Conservation (phyloP, 805 yeast species). For the Metschnikowia similis region DNA sequence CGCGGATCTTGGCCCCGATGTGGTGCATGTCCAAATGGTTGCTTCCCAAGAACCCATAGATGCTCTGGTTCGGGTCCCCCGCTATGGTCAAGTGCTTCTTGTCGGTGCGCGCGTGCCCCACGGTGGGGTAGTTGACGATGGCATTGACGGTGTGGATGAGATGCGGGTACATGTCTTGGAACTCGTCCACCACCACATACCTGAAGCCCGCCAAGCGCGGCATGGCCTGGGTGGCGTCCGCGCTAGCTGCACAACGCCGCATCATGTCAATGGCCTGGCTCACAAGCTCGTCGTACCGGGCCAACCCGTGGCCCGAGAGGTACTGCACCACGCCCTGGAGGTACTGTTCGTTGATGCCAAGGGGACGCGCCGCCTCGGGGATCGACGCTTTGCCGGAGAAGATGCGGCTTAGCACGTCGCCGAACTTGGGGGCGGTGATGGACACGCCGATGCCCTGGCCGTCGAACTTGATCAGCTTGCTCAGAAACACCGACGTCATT, state of each 20-base stretch:
- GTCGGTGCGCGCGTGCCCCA: conserved; percentile 9
- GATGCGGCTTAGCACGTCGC: conserved; percentile 21
- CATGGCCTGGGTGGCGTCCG: not conserved
- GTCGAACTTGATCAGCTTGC: conserved; percentile 28
- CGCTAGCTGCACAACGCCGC: conserved; percentile 4
- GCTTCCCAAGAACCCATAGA: conserved; percentile 63
- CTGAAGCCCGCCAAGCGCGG: conserved; percentile 24
- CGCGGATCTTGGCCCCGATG: conserved; percentile 21
- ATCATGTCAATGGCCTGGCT: conserved; percentile 28
- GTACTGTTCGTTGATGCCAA: conserved; percentile 25
- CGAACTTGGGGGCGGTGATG: conserved; percentile 23
- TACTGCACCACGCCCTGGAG: conserved; percentile 25
- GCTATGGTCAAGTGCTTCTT: conserved; percentile 57
- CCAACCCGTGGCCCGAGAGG: conserved; percentile 30
- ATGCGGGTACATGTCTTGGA: conserved; percentile 61
- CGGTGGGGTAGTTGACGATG: conserved; percentile 34
- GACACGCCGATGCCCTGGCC: conserved; percentile 22
- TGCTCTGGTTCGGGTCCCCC: conserved; percentile 69
- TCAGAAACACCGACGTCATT: conserved; percentile 30
- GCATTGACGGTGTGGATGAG: conserved; percentile 42
- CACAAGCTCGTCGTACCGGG: conserved; percentile 34
- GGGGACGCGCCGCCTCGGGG: conserved; percentile 21
- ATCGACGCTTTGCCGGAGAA: conserved; percentile 20
- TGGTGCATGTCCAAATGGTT: conserved; percentile 30
- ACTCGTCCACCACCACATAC: conserved; percentile 62